A percentile compares a stretch with the other conserved stretches of the same genome.
Evolutionary conservation across 768 basidiomycete genomes (phyloP).

Genomic region (Boletus subparvulus): DNA sequence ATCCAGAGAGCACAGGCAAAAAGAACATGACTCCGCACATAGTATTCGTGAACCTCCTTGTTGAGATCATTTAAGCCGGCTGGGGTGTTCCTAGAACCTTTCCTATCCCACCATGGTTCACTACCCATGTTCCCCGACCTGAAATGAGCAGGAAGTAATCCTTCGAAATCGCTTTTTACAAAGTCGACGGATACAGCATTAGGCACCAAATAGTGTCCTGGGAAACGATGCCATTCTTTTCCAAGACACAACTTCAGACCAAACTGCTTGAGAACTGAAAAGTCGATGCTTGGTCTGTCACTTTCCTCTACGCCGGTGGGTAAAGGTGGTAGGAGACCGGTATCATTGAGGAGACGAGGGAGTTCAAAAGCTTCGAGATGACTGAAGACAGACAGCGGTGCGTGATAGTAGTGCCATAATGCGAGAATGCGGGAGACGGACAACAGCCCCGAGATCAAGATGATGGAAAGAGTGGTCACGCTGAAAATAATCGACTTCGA

Average conservation of each 20-base stretch:
- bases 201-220: conserved; percentile 86
- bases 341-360: conserved; percentile 74
- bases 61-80: conserved; percentile 85
- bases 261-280: conserved; percentile 65
- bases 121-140: conserved; percentile 25
- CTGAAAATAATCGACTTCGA: conserved; percentile 75
- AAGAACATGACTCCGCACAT: conserved; percentile 50
- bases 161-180: conserved; percentile 89
- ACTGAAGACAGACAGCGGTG: conserved; percentile 71
- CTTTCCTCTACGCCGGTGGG: conserved; percentile 44
- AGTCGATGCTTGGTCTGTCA: conserved; percentile 53
- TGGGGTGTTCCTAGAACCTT: conserved; percentile 62
- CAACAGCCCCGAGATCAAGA: conserved; percentile 63
- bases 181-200: conserved; percentile 81
- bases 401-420: conserved; percentile 86
- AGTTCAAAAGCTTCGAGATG: conserved; percentile 77
- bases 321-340: conserved; percentile 57
- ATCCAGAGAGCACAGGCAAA: conserved; percentile 3
- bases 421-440: conserved; percentile 82
- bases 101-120: conserved; percentile 37
- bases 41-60: conserved; percentile 70
- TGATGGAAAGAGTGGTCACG: conserved; percentile 66
- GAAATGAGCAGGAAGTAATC: conserved; percentile 86
- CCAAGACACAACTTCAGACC: conserved; percentile 80
- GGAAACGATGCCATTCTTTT: conserved; percentile 97